phyloP scores from a whole-genome alignment of 2,329 filamentous ascomycete species.

The Pochonia chlamydosporia region DNA sequence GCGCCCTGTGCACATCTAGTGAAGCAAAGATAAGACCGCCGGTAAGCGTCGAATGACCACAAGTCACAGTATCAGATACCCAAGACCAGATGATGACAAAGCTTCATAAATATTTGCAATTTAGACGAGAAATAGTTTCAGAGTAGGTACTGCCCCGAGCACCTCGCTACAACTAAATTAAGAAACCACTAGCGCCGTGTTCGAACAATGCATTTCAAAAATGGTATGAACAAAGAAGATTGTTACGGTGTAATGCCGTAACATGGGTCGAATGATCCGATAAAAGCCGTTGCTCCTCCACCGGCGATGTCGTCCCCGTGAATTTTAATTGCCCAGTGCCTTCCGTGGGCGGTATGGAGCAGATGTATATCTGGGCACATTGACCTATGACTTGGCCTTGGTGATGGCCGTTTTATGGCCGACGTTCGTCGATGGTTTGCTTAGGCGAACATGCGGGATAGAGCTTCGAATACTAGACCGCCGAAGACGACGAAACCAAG shows the following conservation, averaged over 20 bases:
- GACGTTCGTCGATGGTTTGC: neutral
- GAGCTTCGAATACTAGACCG: constrained; percentile 51
- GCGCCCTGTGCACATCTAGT: no score
- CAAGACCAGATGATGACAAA: no score
- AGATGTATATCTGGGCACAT: no score
- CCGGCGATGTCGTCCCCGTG: no score
- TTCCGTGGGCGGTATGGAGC: no score
- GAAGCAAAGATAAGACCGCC: no score
- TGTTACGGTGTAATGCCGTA: neutral
- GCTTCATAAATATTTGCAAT: no score
- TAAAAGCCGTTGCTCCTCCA: neutral
- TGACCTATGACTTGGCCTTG: no score
- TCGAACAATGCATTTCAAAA: neutral
- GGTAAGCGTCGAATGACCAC: no score
- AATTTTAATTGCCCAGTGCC: no score
- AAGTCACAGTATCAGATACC: no score
- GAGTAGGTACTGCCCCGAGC: neutral
- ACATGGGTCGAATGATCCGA: neutral
- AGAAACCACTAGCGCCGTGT: neutral
- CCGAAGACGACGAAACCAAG: constrained; percentile 58
- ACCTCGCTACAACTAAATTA: neutral
- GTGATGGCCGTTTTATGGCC: neutral
- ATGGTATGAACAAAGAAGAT: no score
- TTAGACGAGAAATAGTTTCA: neutral
- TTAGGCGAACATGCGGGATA: constrained; percentile 47